Evolutionary conservation across 768 basidiomycete species (phyloP), one percentile per base, ranked within the genome.

Genomic region (Boletus huronensis): DNA sequence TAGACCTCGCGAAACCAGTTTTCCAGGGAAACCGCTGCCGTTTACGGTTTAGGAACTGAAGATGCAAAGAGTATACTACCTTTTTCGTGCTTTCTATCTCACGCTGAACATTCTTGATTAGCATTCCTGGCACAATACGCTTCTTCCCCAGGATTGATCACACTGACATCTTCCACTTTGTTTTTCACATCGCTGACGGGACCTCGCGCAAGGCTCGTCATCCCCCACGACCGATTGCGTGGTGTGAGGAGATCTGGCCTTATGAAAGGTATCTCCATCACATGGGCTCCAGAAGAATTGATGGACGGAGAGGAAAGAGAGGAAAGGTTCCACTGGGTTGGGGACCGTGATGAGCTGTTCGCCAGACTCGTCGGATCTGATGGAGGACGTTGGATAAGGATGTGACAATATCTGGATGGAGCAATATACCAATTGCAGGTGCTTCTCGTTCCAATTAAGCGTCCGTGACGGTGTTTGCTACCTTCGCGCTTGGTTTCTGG

Each of bases 301-400:
- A 69, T 72, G 16, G 54, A 59, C n/a, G 66, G 62, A 16, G 67
- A 64, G 31, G 75, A 75, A 53, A 75, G 70, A 50, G 79, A 81
- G 50, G 83, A 82, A 48, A 80, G 70, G 59, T 85, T 88, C 61
- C 57, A 70, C 17, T 85, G 83, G 81, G 76, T 87, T 36, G 80
- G 79, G 31, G 74, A 71, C 25, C 79, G 85, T 6, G 84, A 88
- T 66, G 85, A 87, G 44, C 64, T 88, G 17, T 87, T 88, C 65
- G 82, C 82, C 41, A 70, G 84, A 54, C 75, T 88, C 13, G 75
- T 87, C 17, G 82, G 82, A 16, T 67, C 70, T 58, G 75, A 77
- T 28, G 78, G 78, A 21, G 70, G 69, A 42, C 73, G 73, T 29
- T 84, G 83, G 83, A 65, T 77, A 52, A 78, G 72, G 58, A 62